These are phyloP conservation scores for Sugiyamaella chiloensis DNA, from an alignment of 805 yeast species.

Conservation along the genomic window DNA sequence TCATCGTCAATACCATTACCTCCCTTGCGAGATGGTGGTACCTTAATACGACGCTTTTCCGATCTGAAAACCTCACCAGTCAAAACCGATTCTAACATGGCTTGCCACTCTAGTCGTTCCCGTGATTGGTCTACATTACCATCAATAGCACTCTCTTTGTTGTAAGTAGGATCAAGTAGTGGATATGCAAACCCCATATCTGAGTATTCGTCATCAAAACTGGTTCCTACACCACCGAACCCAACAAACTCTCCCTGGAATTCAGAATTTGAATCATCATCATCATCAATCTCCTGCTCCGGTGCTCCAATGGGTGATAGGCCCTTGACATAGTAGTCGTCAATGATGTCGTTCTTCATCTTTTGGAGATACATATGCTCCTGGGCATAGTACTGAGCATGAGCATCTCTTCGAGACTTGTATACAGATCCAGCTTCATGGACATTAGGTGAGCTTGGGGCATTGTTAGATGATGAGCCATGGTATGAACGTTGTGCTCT, in stretches of 20 bases:
- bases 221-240: slow-evolving; percentile 33
- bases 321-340: slow-evolving; percentile 72
- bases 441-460: neutral
- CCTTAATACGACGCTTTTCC: slow-evolving; percentile 54
- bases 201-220: slow-evolving; percentile 32
- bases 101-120: slow-evolving; percentile 93
- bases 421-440: neutral
- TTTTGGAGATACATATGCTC: slow-evolving; percentile 64
- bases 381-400: slow-evolving; percentile 52
- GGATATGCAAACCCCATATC: slow-evolving; percentile 23
- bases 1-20: slow-evolving; percentile 53
- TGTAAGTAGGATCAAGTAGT: slow-evolving; percentile 16
- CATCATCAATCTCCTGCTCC: slow-evolving; percentile 23
- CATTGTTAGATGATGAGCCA: neutral
- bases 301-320: slow-evolving; percentile 40
- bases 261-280: slow-evolving; percentile 30
- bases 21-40: neutral
- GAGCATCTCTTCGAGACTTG: slow-evolving; percentile 22
- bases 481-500: neutral
- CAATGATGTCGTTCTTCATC: slow-evolving; percentile 56
- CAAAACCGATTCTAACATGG: slow-evolving; percentile 83
- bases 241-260: slow-evolving; percentile 26
- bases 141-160: slow-evolving; percentile 14
- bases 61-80: slow-evolving; percentile 93
- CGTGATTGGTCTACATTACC: slow-evolving; percentile 34